Evolutionary conservation across 1,284 basidiomycete genomes (phyloP).

Genomic region (Puccinia triticina): DNA sequence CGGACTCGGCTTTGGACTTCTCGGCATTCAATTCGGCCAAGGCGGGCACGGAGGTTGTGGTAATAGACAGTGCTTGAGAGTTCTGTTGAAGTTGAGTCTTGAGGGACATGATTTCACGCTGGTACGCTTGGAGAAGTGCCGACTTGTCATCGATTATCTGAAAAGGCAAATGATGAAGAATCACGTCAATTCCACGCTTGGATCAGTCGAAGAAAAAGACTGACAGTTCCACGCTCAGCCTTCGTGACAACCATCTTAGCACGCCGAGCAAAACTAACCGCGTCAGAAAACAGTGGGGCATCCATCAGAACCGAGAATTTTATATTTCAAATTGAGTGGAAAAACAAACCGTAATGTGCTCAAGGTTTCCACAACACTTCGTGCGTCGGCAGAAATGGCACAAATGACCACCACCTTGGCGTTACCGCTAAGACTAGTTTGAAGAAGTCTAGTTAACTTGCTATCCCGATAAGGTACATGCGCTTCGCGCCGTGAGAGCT

Average conservation of each 20-base stretch:
- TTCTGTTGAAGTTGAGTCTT: constrained; percentile 57
- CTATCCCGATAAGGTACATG: constrained; percentile 95
- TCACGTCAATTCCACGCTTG: neutral
- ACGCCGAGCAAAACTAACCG: constrained; percentile 65
- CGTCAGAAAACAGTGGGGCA: neutral
- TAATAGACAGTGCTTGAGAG: constrained; percentile 50
- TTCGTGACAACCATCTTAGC: constrained; percentile 66
- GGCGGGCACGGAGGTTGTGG: constrained; percentile 15
- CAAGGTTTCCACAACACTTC: constrained; percentile 65
- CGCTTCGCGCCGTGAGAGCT: constrained; percentile 63
- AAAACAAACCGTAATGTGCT: constrained; percentile 60
- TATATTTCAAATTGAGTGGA: neutral
- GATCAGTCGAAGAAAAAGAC: neutral
- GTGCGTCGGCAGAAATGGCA: constrained; percentile 68
- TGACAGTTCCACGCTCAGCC: constrained; percentile 64
- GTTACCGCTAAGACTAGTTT: constrained; percentile 90
- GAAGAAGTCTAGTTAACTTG: constrained; percentile 87
- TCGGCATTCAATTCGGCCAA: constrained; percentile 33
- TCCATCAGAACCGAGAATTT: neutral
- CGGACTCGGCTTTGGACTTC: constrained; percentile 42
- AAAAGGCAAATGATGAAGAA: neutral
- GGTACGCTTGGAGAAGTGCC: constrained; percentile 62
- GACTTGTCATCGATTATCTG: constrained; percentile 56
- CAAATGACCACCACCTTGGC: constrained; percentile 95
- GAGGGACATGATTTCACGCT: constrained; percentile 62